Conservation (phyloP, 371 early-diverging fungal species). For the Apophysomyces sp. region DNA sequence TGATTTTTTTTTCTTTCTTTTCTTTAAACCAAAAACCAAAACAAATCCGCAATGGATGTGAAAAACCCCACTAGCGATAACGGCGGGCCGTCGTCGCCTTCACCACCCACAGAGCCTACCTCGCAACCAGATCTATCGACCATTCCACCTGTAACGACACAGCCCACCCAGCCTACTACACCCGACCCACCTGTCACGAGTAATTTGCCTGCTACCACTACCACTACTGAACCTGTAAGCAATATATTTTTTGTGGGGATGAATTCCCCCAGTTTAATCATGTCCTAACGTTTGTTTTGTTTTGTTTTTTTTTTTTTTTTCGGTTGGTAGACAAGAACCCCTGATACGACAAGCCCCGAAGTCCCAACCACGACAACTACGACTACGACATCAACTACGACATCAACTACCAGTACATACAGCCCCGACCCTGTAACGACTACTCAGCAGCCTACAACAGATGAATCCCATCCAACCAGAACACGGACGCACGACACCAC, state of each 20-base stretch:
- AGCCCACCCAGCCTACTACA: background rate
- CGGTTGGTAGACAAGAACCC: background rate
- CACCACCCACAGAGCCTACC: background rate
- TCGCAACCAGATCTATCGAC: too few relatives aligned
- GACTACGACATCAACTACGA: background rate
- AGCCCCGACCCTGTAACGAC: background rate
- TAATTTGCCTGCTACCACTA: background rate
- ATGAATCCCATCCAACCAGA: background rate
- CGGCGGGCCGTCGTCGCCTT: conserved; percentile 1
- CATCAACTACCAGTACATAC: background rate
- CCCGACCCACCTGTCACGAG: background rate
- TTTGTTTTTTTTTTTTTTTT: too few relatives aligned
- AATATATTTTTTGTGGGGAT: background rate
- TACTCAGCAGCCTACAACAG: background rate
- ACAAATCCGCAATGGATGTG: background rate
- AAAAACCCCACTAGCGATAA: background rate
- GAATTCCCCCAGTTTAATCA: too few relatives aligned
- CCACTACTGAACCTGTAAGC: background rate
- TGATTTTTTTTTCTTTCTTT: background rate
- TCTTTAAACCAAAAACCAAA: background rate
- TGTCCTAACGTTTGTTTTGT: too few relatives aligned
- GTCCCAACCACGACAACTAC: background rate
- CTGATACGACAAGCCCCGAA: background rate
- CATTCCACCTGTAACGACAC: too few relatives aligned
- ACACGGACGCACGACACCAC: background rate